Evolutionary conservation across 2,329 filamentous ascomycete species (phyloP).

Genomic region (Emmonsiellopsis sp.): DNA sequence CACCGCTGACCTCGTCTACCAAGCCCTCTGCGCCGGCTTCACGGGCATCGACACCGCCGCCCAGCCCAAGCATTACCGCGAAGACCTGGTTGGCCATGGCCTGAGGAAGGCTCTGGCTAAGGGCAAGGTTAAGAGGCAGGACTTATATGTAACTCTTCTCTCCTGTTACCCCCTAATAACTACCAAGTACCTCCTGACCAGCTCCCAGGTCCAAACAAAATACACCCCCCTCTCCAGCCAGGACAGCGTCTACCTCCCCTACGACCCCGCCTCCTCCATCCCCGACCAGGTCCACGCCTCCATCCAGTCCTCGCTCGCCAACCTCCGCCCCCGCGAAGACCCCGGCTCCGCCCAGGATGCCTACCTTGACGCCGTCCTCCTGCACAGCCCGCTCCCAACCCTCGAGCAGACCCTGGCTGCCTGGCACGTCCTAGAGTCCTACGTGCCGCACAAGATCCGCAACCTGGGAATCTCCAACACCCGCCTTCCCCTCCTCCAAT

Average conservation of each 20-base stretch:
- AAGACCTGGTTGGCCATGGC: constrained; percentile 59
- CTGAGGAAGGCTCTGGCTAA: constrained; percentile 52
- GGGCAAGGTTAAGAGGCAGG: constrained; percentile 47
- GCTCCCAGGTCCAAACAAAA: constrained; percentile 65
- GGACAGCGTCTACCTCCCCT: constrained; percentile 52
- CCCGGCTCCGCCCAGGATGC: constrained; percentile 26
- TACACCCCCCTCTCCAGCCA: constrained; percentile 60
- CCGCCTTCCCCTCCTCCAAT: constrained; percentile 46
- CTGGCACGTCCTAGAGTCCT: constrained; percentile 57
- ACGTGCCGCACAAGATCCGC: constrained; percentile 55
- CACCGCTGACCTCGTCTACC: constrained; percentile 57
- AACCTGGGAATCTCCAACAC: constrained; percentile 68
- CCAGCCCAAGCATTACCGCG: constrained; percentile 69
- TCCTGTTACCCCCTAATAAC: not conserved
- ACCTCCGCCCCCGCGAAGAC: constrained; percentile 39
- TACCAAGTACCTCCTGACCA: not conserved
- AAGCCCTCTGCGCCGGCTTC: constrained; percentile 60
- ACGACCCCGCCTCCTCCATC: constrained; percentile 49
- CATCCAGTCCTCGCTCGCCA: constrained; percentile 55
- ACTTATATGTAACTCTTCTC: constrained; percentile 49
- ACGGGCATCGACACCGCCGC: constrained; percentile 67
- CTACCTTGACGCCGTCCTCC: constrained; percentile 50
- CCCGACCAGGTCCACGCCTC: constrained; percentile 58
- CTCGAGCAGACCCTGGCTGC: constrained; percentile 48
- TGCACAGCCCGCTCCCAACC: constrained; percentile 48